Base-by-base conservation (phyloP, 2,329 filamentous ascomycete genomes). In the Penicillium sp. region DNA sequence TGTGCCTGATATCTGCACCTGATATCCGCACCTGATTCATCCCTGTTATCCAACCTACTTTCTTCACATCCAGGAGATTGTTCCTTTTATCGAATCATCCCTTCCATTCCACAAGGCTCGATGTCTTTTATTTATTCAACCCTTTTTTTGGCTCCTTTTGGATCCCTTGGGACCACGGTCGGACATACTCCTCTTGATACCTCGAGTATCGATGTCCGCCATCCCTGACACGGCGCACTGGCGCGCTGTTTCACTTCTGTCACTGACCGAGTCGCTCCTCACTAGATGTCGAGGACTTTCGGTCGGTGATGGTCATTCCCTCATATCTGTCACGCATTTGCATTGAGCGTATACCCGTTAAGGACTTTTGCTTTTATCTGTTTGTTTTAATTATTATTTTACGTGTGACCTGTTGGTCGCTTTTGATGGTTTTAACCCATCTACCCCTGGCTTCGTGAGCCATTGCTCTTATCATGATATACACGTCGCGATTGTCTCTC, bases 331-430 rank as follows among this genome's bases (percentile, higher is more conserved):
- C 44, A 41, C 56, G 60, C 61, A 63, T 55, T 56, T 63, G 60
- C 61, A 59, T 62, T 66, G 59, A 69, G 67, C 67, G 67, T 67
- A 69, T 68, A 69, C 66, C 67, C 65, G 60, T 64, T 56, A 57
- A 55, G 53, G 53, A 36, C 42, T 53, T 53, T 28, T 10, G 42
- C 10, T 35, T 53, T 53, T 26, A 6, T 26, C 14, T 35, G 37
- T 50, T 50, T 50, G 26, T 51, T 60, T 57, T 49, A 28, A 26
- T 22, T 57, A 56, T 45, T 35, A 42, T 28, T 41, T 31, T 28
- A 28, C 26, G 46, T 35, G 12, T 35, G 53, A 45, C 49, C 19
- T 25, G 25, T 22, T 28, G 35, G 19, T 30, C 42, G 25, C 37
- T 42, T 42, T n/a, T 25, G 30, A 25, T 38, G 25, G 25, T 25